Evolutionary conservation across 2,329 filamentous ascomycete genomes (phyloP).

Genomic region (Ceratocystis huliohia): DNA sequence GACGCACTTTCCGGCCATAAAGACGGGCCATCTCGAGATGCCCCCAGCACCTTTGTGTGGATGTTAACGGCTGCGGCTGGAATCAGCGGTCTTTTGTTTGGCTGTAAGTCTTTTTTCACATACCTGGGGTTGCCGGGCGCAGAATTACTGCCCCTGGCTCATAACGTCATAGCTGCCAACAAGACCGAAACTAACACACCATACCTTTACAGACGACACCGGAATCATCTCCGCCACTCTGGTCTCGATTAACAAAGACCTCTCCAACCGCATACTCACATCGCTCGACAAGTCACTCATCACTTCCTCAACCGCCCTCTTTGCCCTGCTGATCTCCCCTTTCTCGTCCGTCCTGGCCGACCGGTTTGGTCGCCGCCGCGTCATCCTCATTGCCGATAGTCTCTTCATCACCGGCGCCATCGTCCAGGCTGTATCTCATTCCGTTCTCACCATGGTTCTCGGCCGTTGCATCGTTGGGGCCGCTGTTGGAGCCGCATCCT

Average conservation of each 20-base stretch:
- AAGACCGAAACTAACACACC: background rate
- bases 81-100: constrained; percentile 55
- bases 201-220: constrained; percentile 41
- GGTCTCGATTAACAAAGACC: constrained; percentile 48
- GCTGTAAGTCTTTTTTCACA: constrained; percentile 38
- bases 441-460: constrained; percentile 51
- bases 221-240: constrained; percentile 57
- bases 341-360: constrained; percentile 53
- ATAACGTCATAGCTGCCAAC: background rate
- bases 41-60: constrained; percentile 39
- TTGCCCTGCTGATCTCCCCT: constrained; percentile 52
- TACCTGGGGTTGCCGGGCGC: background rate
- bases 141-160: background rate
- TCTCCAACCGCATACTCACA: constrained; percentile 44
- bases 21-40: constrained; percentile 28
- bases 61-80: constrained; percentile 51
- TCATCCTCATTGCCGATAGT: constrained; percentile 50
- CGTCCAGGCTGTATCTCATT: constrained; percentile 46
- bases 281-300: constrained; percentile 57
- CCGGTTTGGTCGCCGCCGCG: constrained; percentile 45
- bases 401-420: constrained; percentile 58
- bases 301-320: constrained; percentile 55
- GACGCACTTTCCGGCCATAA: constrained; percentile 21
- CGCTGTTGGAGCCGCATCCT: constrained; percentile 62
- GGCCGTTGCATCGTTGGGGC: constrained; percentile 59